Evolutionary conservation across 1,139 yeast genomes (phyloP).

Genomic region (Pichia sp.): DNA sequence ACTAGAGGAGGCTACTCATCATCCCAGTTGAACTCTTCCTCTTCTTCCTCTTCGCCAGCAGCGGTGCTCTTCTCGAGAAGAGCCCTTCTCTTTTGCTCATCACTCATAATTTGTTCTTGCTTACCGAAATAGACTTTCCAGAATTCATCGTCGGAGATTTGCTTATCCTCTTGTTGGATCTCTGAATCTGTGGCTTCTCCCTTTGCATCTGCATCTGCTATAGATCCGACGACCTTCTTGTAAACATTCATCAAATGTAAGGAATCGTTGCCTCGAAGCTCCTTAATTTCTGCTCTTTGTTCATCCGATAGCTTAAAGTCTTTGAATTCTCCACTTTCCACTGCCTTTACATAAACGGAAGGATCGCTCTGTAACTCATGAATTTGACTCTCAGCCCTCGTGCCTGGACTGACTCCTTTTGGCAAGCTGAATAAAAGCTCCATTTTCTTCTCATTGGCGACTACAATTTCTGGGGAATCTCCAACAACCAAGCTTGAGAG

Average conservation of each 20-base stretch:
- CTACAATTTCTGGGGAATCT: conserved; percentile 8
- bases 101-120: conserved; percentile 47
- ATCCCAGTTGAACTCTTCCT: conserved; percentile 29
- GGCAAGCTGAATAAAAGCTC: conserved; percentile 39
- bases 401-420: conserved; percentile 29
- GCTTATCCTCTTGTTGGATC: conserved; percentile 24
- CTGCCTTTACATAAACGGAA: conserved; percentile 34
- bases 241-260: conserved; percentile 51
- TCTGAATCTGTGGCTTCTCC: not conserved
- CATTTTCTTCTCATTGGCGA: conserved; percentile 25
- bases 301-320: conserved; percentile 26
- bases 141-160: conserved; percentile 49
- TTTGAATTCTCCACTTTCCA: conserved; percentile 13
- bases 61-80: conserved; percentile 40
- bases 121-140: conserved; percentile 70
- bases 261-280: conserved; percentile 37
- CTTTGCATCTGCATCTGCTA: not conserved
- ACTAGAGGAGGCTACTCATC: conserved; percentile 7
- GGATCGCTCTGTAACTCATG: conserved; percentile 42
- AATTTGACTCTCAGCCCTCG: conserved; percentile 54
- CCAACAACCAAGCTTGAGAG: conserved; percentile 6
- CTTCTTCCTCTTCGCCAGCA: conserved; percentile 61
- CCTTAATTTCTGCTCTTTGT: conserved; percentile 33
- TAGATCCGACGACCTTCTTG: conserved; percentile 49
- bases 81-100: conserved; percentile 61